phyloP scores from a whole-genome alignment of 768 basidiomycete genomes.

The Cytidiella melzeri region DNA sequence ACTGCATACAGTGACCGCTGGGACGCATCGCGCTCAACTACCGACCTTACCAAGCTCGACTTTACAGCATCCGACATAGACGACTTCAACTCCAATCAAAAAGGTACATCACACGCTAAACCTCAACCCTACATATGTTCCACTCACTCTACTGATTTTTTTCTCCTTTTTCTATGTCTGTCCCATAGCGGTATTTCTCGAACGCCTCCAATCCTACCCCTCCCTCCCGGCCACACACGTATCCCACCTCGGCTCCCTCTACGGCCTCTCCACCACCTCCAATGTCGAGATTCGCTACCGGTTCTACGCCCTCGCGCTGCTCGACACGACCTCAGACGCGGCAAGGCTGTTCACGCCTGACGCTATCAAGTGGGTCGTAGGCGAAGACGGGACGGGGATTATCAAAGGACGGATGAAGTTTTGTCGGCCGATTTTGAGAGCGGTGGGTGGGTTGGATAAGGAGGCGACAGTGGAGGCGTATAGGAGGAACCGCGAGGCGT shows the following conservation, averaged over 20 bases:
- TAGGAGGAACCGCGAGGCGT: conserved; percentile 38
- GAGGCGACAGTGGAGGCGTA: conserved; percentile 49
- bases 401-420: conserved; percentile 85
- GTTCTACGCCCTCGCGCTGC: conserved; percentile 69
- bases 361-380: conserved; percentile 66
- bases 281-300: conserved; percentile 78
- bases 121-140: background rate
- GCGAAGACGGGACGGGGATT: conserved; percentile 46
- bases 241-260: conserved; percentile 49
- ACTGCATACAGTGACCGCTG: conserved; percentile 38
- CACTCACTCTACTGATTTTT: too few relatives aligned
- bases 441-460: conserved; percentile 45
- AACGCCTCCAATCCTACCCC: conserved; percentile 59
- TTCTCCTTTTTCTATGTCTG: too few relatives aligned
- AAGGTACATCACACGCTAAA: conserved; percentile 37
- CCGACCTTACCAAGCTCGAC: conserved; percentile 38
- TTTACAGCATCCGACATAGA: conserved; percentile 60
- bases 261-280: conserved; percentile 42
- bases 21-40: conserved; percentile 52
- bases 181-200: conserved; percentile 71
- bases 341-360: conserved; percentile 45
- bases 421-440: conserved; percentile 63
- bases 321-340: conserved; percentile 38
- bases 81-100: conserved; percentile 70
- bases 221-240: conserved; percentile 58